These are phyloP conservation scores for Tilletia setariae DNA, from an alignment of 1,284 basidiomycete genomes.

Conservation along the genomic window DNA sequence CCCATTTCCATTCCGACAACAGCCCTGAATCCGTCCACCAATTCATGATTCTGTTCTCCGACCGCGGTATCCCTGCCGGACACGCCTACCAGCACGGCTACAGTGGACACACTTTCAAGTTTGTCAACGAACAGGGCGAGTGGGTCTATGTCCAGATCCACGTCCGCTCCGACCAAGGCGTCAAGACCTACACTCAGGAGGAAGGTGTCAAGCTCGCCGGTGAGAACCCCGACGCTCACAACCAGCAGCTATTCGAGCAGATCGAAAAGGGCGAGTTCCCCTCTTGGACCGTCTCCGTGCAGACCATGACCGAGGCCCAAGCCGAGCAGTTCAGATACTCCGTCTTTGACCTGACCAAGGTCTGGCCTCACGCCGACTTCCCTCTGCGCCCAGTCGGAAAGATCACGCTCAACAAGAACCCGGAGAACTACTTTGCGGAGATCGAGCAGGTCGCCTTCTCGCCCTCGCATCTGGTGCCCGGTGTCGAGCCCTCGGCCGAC, in stretches of 20 bases:
- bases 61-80: conserved; percentile 84
- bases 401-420: conserved; percentile 80
- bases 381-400: conserved; percentile 82
- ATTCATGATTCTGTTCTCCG: conserved; percentile 77
- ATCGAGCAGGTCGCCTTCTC: conserved; percentile 69
- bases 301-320: conserved; percentile 84
- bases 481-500: conserved; percentile 81
- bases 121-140: conserved; percentile 74
- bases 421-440: conserved; percentile 62
- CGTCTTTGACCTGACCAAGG: conserved; percentile 77
- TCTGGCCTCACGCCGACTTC: conserved; percentile 59
- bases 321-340: conserved; percentile 87
- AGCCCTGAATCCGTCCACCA: conserved; percentile 28
- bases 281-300: conserved; percentile 68
- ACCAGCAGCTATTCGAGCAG: conserved; percentile 66
- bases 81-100: conserved; percentile 69
- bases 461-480: conserved; percentile 78
- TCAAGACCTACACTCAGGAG: conserved; percentile 57
- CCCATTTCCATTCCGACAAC: too few relatives aligned
- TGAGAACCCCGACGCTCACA: conserved; percentile 68
- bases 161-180: conserved; percentile 64
- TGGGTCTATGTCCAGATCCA: conserved; percentile 80
- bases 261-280: conserved; percentile 77
- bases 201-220: conserved; percentile 62
- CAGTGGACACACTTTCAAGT: conserved; percentile 88